Evolutionary conservation across 2,329 filamentous ascomycete species (phyloP).

Genomic region (Clathrospora elynae): DNA sequence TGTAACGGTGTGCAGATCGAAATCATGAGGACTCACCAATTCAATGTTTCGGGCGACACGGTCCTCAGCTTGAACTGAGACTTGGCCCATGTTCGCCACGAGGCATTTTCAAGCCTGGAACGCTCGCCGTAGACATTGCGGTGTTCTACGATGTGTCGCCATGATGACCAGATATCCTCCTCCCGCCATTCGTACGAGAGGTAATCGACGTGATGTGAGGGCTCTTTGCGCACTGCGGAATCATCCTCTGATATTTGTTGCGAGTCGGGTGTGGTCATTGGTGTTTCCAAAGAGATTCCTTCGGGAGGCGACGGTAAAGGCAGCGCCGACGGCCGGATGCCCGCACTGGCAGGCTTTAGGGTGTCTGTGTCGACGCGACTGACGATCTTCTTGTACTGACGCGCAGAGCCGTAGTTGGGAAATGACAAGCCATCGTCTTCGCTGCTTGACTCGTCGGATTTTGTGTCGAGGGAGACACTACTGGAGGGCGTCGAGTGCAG

Average conservation of each 20-base stretch:
- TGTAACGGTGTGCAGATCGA: conserved; percentile 30
- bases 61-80: conserved; percentile 85
- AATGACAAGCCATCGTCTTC: conserved; percentile 54
- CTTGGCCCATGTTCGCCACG: conserved; percentile 97
- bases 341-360: conserved; percentile 44
- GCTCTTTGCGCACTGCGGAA: conserved; percentile 72
- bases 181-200: conserved; percentile 91
- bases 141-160: conserved; percentile 88
- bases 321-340: conserved; percentile 49
- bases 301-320: conserved; percentile 60
- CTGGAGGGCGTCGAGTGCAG: conserved; percentile 67
- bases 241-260: conserved; percentile 72
- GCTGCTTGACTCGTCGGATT: conserved; percentile 54
- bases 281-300: conserved; percentile 47
- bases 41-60: conserved; percentile 86
- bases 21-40: conserved; percentile 70
- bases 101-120: conserved; percentile 87
- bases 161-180: conserved; percentile 97
- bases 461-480: conserved; percentile 65
- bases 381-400: conserved; percentile 18
- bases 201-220: conserved; percentile 92
- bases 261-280: conserved; percentile 63
- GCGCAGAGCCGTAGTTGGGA: conserved; percentile 48
- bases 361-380: conserved; percentile 25
- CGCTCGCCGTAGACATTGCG: conserved; percentile 79